A percentile compares a stretch with the other conserved stretches of the same genome.
These are phyloP conservation scores for Eucalyptus pauciflora DNA, from an alignment of 345 rosid genomes.

Conservation along the genomic window DNA sequence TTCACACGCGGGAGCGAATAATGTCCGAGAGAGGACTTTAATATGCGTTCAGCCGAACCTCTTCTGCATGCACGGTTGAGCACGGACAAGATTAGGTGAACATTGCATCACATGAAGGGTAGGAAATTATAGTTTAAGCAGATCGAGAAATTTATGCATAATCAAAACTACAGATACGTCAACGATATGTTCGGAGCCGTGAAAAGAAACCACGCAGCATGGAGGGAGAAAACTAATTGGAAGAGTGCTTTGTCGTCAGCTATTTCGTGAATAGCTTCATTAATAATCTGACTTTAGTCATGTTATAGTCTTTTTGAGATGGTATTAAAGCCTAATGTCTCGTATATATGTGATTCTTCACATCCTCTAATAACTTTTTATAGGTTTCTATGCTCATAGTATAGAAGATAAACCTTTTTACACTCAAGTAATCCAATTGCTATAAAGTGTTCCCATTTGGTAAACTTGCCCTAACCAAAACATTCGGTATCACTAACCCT, in stretches of 20 bases:
- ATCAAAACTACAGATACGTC: not conserved
- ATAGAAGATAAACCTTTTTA: not conserved
- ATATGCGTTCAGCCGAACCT: not conserved
- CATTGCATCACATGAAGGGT: not conserved
- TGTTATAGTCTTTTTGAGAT: not conserved
- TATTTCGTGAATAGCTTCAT: not conserved
- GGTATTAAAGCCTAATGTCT: not conserved
- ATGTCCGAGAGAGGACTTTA: not conserved
- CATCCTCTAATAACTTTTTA: not conserved
- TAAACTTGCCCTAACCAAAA: not conserved
- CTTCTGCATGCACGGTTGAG: not conserved
- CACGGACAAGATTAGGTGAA: not conserved
- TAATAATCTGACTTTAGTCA: not conserved
- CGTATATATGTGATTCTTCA: not conserved
- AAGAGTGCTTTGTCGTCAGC: not conserved
- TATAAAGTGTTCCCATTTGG: not conserved
- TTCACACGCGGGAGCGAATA: not conserved
- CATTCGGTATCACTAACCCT: not conserved
- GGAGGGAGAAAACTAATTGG: not conserved
- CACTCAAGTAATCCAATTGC: not conserved
- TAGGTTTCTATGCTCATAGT: not conserved
- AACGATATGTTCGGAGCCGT: not conserved
- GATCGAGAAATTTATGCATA: not conserved
- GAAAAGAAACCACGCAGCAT: not conserved
- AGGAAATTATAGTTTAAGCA: not conserved